phyloP scores from a whole-genome alignment of 176 grass and related monocot genomes.

The Metroxylon sagu region DNA sequence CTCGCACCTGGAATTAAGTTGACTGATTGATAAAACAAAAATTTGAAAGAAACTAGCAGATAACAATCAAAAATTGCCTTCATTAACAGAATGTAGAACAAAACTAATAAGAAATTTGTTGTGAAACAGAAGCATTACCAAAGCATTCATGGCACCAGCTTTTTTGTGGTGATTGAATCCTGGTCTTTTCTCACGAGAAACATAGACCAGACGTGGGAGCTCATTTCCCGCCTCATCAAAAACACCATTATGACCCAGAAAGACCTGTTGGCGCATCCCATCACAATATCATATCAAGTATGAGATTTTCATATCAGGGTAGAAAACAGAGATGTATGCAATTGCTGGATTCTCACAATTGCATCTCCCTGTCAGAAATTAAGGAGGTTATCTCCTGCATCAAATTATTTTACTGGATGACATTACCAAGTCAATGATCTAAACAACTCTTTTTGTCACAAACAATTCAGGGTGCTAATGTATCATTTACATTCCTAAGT shows the following conservation, averaged over 20 bases:
- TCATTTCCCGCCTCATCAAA: conserved; percentile 27
- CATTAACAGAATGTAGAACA: neutral
- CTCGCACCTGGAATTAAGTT: conserved; percentile 27
- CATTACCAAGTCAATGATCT: no score
- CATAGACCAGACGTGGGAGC: conserved; percentile 33
- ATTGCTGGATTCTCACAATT: no score
- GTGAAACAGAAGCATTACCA: conserved; percentile 24
- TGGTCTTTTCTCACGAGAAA: conserved; percentile 47
- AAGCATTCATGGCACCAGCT: conserved; percentile 50
- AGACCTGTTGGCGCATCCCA: conserved; percentile 12
- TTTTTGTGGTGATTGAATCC: conserved; percentile 50
- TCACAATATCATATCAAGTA: no score
- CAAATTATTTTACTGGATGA: no score
- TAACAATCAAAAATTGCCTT: neutral
- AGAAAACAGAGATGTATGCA: no score
- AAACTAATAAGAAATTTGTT: neutral
- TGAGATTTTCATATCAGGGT: no score
- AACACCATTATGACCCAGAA: conserved; percentile 23
- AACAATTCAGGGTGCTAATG: no score
- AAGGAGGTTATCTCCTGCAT: no score
- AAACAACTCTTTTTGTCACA: no score
- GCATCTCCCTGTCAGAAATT: no score
- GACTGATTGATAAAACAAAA: conserved; percentile 5
- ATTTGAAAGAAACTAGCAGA: neutral
- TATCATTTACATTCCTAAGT: no score